Evolutionary conservation across 495 filamentous ascomycete species (phyloP), one percentile per base, ranked within the genome.

Genomic region (Cercophora sp.): DNA sequence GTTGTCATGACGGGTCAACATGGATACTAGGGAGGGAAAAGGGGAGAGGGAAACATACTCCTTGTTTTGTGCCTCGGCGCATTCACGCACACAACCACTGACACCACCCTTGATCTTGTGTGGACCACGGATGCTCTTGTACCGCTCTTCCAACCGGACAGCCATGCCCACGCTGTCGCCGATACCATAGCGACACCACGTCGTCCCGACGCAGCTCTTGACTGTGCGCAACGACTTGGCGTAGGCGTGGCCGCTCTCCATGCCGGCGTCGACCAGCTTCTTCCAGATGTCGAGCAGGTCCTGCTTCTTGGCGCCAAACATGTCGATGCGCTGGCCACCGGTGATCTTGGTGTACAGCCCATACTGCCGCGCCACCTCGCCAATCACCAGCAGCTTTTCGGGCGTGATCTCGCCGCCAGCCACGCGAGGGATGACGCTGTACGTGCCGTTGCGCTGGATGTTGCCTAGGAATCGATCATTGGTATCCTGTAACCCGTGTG

Each of bases 111-210:
- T 97, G 68, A 97, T 81, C 75, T 97, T 97, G 61, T 97, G 92
- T 9, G 92, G 92, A 16, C 78, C 77, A 2, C 92, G 84, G 58
- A 97, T 85, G 64, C 86, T 89, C 78, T 97, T 97, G 70, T 97
- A 97, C 40, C 92, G 82, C 70, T 96, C 87, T 65, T 97, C 92
- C 0, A 97, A 72, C 2, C 91, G 79, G 19, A 96, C 85, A 1
- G 91, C 92, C 87, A 97, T 91, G 20, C 92, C 92, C n/a, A 97
- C 92, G 70, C 87, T 93, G 71, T 97, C 92, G 32, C 89, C 89
- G 51, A 96, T 84, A 53, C 92, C 92, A 57, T 88, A 97, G 5
- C 92, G 78, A 60, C 92, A 97, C 92, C 92, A 97, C 2, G 89
- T 94, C 1, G 87, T 93, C 23, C 92, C 92, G 3, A 97, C 92